These are phyloP conservation scores for Lodderomyces jiufengensis DNA, from an alignment of 1,139 yeast genomes.

Conservation along the genomic window DNA sequence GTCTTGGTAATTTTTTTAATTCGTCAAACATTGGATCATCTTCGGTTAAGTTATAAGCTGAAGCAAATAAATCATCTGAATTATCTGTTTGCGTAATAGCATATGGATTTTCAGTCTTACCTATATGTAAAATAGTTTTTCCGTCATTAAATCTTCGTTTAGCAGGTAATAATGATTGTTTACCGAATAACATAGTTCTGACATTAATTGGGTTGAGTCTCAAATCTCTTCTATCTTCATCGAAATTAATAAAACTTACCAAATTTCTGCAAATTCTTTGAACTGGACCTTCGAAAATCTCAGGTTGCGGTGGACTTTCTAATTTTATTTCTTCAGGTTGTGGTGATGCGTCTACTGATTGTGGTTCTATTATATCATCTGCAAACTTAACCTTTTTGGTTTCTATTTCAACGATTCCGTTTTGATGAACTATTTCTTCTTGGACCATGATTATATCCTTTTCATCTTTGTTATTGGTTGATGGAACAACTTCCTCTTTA, in stretches of 20 bases:
- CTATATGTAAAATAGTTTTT: slow-evolving; percentile 52
- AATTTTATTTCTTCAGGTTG: slow-evolving; percentile 1
- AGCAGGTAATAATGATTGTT: slow-evolving; percentile 51
- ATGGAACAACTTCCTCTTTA: background rate
- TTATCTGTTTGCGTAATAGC: slow-evolving; percentile 26
- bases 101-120: slow-evolving; percentile 42
- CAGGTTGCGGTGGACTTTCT: slow-evolving; percentile 8
- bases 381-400: slow-evolving; percentile 28
- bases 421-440: slow-evolving; percentile 28
- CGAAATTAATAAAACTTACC: slow-evolving; percentile 48
- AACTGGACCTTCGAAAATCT: slow-evolving; percentile 59
- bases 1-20: slow-evolving; percentile 55
- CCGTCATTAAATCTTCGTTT: slow-evolving; percentile 52
- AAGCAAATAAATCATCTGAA: slow-evolving; percentile 33
- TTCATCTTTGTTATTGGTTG: background rate
- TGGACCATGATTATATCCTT: slow-evolving; percentile 1
- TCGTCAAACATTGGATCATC: slow-evolving; percentile 46
- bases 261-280: slow-evolving; percentile 54
- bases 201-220: slow-evolving; percentile 25
- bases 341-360: slow-evolving; percentile 9
- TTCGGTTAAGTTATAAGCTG: slow-evolving; percentile 33
- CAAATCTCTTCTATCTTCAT: slow-evolving; percentile 23
- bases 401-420: background rate
- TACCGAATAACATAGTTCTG: slow-evolving; percentile 55
- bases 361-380: slow-evolving; percentile 18